phyloP scores from a whole-genome alignment of 257 asterid genomes.

The Eustoma russellianum region DNA sequence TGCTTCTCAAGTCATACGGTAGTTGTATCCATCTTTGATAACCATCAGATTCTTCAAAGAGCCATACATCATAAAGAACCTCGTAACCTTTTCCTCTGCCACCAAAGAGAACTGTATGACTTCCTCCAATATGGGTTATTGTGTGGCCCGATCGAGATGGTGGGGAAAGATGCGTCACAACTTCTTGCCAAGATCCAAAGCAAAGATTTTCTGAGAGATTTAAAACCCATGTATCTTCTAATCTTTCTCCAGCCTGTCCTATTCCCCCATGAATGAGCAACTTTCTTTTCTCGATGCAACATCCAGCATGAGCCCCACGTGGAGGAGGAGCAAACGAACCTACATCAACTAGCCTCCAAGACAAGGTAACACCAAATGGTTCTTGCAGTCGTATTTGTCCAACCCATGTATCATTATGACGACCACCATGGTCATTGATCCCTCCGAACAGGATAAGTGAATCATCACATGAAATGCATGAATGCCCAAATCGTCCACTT shows the following conservation, averaged over 20 bases:
- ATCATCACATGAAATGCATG: constrained; percentile 51
- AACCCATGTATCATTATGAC: constrained; percentile 73
- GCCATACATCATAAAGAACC: constrained; percentile 73
- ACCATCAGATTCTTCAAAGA: constrained; percentile 39
- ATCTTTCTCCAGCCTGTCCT: constrained; percentile 49
- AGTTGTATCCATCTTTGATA: constrained; percentile 57
- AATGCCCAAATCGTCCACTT: constrained; percentile 84
- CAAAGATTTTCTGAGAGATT: constrained; percentile 49
- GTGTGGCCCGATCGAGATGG: constrained; percentile 90
- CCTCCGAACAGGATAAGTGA: constrained; percentile 79
- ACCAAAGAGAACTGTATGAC: constrained; percentile 55
- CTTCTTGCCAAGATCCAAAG: constrained; percentile 58
- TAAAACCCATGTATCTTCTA: constrained; percentile 72
- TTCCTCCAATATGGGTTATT: constrained; percentile 48
- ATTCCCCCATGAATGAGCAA: constrained; percentile 89
- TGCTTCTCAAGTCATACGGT: constrained; percentile 33
- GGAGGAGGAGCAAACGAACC: constrained; percentile 54
- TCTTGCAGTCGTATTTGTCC: constrained; percentile 42
- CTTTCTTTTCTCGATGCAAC: constrained; percentile 41
- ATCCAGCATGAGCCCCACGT: constrained; percentile 90
- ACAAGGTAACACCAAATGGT: constrained; percentile 34
- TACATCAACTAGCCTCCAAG: constrained; percentile 66
- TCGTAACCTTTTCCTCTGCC: constrained; percentile 75
- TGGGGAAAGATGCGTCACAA: constrained; percentile 45
- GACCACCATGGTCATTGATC: constrained; percentile 64